These are phyloP conservation scores for Neurospora sp. DNA, from an alignment of 495 filamentous ascomycete species.

Conservation along the genomic window DNA sequence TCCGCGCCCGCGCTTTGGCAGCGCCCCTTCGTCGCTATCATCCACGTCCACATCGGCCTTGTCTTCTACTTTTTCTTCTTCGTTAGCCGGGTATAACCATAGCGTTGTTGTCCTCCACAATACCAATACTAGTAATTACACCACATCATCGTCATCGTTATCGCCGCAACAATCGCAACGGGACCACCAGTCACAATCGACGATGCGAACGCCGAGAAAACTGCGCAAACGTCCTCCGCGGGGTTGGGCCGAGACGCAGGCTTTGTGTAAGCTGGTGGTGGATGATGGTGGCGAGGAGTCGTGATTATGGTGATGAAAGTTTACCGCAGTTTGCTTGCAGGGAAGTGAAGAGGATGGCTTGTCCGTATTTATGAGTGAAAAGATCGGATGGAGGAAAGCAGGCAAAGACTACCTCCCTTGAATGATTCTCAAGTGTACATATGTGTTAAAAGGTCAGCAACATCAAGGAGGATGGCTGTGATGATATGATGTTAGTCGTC, in stretches of 20 bases:
- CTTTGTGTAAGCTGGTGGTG: constrained; percentile 15
- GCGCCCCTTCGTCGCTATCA: constrained; percentile 10
- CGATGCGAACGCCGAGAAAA: constrained; percentile 27
- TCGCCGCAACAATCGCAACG: constrained; percentile 11
- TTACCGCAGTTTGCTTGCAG: not conserved
- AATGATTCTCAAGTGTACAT: not conserved
- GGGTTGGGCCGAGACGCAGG: constrained; percentile 22
- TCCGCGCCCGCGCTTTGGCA: constrained; percentile 16
- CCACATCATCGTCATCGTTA: constrained; percentile 5
- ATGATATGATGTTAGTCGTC: not conserved
- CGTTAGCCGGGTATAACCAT: not conserved
- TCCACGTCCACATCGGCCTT: not conserved
- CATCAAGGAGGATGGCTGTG: not conserved
- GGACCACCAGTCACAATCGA: not conserved
- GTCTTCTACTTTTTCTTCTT: not conserved
- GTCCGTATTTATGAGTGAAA: too few species aligned
- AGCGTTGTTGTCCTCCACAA: not conserved
- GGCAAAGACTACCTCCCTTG: not conserved
- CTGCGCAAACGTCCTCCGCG: constrained; percentile 36
- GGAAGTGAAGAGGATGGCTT: not conserved
- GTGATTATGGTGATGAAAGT: not conserved
- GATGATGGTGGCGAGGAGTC: not conserved
- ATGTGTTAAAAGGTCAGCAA: not conserved
- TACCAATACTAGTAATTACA: constrained; percentile 1
- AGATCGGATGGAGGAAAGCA: too few species aligned